These are phyloP conservation scores for Amylostereum areolatum DNA, from an alignment of 1,284 basidiomycete genomes.

Conservation along the genomic window DNA sequence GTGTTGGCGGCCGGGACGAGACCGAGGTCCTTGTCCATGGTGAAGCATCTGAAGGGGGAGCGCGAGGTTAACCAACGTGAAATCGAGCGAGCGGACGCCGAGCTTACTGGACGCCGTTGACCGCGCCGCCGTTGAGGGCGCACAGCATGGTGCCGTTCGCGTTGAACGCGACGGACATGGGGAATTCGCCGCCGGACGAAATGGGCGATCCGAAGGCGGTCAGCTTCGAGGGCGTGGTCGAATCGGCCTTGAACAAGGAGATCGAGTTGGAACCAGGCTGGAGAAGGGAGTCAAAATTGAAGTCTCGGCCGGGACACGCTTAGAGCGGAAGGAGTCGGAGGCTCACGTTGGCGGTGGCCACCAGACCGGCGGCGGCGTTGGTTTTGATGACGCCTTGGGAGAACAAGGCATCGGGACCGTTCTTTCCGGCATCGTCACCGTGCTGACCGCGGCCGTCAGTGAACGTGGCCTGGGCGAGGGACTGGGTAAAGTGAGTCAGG, in stretches of 20 bases:
- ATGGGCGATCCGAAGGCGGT: constrained; percentile 35
- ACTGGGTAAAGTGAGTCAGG: constrained; percentile 15
- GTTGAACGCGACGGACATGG: constrained; percentile 40
- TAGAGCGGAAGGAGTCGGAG: constrained; percentile 4
- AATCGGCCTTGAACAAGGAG: constrained; percentile 38
- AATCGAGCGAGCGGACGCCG: neutral
- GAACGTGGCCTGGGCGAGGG: constrained; percentile 26
- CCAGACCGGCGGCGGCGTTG: constrained; percentile 30
- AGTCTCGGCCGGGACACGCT: neutral
- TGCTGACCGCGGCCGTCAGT: constrained; percentile 36
- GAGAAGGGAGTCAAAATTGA: neutral
- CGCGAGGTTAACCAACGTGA: neutral
- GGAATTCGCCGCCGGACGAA: constrained; percentile 41
- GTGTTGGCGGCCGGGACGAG: constrained; percentile 33
- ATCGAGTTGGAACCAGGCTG: constrained; percentile 44
- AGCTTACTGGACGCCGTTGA: constrained; percentile 40
- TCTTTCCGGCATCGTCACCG: constrained; percentile 22
- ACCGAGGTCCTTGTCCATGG: constrained; percentile 33
- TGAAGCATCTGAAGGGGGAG: constrained; percentile 32
- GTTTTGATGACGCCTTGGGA: constrained; percentile 41
- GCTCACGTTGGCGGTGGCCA: constrained; percentile 39
- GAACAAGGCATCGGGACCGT: constrained; percentile 39
- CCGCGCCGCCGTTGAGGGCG: constrained; percentile 39
- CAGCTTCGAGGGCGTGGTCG: constrained; percentile 32
- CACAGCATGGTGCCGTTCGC: constrained; percentile 32